Evolutionary conservation across 108 stramenopile species (phyloP), one percentile per base, ranked within the genome.

Genomic region (Aurantiochytrium sp.): DNA sequence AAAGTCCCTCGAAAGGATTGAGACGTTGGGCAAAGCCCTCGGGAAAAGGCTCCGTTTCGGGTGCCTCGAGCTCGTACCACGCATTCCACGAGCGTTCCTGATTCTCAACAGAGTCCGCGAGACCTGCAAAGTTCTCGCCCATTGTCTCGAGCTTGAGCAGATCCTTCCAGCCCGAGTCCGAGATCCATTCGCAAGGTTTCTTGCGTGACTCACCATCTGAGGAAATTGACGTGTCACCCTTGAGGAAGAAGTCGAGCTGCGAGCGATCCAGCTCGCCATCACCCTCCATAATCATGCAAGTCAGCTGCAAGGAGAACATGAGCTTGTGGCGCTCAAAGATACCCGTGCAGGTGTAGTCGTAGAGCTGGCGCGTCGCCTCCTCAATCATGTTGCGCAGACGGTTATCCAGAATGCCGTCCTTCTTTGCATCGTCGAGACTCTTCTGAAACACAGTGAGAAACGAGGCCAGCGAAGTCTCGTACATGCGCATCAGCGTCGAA

Each of bases 271-370:
- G 89, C 25, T 60, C 72, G 12, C 92, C 93, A 16, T 93, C 94
- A 51, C 94, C 95, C 45, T 94, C 92, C 90, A 95, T 91, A 44
- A 95, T 89, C 90, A 92, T 92, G 87, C 88, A 90, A 4, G 90
- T 89, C 16, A 91, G 58, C 72, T 91, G 92, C 87, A 95, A 94
- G 44, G 91, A 87, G 72, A 95, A 95, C 93, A 95, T 95, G 25
- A 95, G 88, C 92, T 95, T 95, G 90, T 95, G 95, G n/a, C 93
- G 89, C 91, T 95, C 95, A 87, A 95, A 95, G 49, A 95, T 95
- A 16, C 95, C 95, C 19, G 94, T 95, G 83, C 95, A 95, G 8
- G 94, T 95, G 89, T 94, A 95, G 87, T 95, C 95, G 76, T 95
- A 95, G 1, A 95, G 90, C 43, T 93, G 92, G 16, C 92, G 59